phyloP scores from a whole-genome alignment of 352 stramenopile genomes.

The Phytophthora litchii region DNA sequence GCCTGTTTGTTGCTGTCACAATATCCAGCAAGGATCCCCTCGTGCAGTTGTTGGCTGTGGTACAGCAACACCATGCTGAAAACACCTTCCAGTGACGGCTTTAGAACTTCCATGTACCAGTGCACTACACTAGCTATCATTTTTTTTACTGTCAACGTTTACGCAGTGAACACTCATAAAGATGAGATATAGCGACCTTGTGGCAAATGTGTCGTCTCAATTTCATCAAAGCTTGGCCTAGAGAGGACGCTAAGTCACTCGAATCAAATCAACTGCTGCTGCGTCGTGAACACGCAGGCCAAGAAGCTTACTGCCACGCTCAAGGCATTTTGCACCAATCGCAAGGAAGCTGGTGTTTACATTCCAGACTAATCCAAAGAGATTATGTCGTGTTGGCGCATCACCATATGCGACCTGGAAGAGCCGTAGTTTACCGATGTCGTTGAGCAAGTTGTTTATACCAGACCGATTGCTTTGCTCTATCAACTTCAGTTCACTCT shows the following conservation, averaged over 20 bases:
- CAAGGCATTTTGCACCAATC: not conserved
- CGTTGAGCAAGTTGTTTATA: too few species aligned
- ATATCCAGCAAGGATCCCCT: not conserved
- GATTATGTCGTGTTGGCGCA: not conserved
- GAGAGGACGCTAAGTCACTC: not conserved
- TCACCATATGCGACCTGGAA: too few species aligned
- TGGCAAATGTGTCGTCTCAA: not conserved
- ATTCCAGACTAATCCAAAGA: not conserved
- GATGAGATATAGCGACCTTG: too few species aligned
- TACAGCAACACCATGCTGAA: too few species aligned
- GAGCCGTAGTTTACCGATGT: too few species aligned
- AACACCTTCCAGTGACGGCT: too few species aligned
- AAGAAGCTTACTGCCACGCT: not conserved
- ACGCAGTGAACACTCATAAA: too few species aligned
- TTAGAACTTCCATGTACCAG: too few species aligned
- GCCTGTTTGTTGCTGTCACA: not conserved
- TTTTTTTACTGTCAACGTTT: too few species aligned
- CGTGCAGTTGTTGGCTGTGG: too few species aligned
- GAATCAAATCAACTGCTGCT: too few species aligned
- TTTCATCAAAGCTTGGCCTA: not conserved
- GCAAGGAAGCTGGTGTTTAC: not conserved
- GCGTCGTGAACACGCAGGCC: not conserved
- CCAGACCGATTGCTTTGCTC: not conserved
- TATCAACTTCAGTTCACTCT: slow-evolving; percentile 2
- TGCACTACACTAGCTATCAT: too few species aligned